Evolutionary conservation across 306 rosid species (phyloP), one percentile per base, ranked within the genome.

Genomic region (Quercus rubra): DNA sequence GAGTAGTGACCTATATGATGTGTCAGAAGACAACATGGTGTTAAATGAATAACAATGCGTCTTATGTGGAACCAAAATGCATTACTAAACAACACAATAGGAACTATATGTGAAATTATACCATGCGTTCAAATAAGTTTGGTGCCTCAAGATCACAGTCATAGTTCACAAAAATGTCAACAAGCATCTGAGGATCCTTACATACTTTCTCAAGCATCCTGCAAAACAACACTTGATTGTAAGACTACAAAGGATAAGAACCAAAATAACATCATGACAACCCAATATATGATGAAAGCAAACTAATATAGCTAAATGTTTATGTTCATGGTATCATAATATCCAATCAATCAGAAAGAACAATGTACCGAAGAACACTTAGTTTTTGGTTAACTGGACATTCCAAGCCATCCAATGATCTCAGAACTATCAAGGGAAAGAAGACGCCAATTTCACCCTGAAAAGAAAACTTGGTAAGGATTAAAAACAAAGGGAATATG

Each of bases 111-210:
- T 55, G 38, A 76, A 77, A 75, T 74, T 74, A 78, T 90, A 96
- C 99, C 99, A 88, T 91, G 81, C 98, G 90, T 86, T 96, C 99
- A 90, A 96, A 96, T 86, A 96, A 87, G 82, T 96, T 96, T 61
- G 98, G 96, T n/a, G 98, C 98, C 88, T 96, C 96, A 74, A 96
- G 96, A 90, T 93, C 99, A 89, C 99, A 96, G 81, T 96, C 99
- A 83, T 96, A 96, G 89, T 96, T 96, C 86, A 96, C 98, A 81
- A 93, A 96, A 79, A 96, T 89, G 87, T 96, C 99, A 79, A 96
- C 98, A 82, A 96, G 99, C 91, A 96, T 92, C 85, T 96, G 98
- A 1, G 99, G 91, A 85, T 96, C 98, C 88, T 87, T 96, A 70
- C 98, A 91, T 73, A 96, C 91, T 85, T 89, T 96, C 87, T 96